These are phyloP conservation scores for Leptographium procerum DNA, from an alignment of 2,329 filamentous ascomycete genomes.

Conservation along the genomic window DNA sequence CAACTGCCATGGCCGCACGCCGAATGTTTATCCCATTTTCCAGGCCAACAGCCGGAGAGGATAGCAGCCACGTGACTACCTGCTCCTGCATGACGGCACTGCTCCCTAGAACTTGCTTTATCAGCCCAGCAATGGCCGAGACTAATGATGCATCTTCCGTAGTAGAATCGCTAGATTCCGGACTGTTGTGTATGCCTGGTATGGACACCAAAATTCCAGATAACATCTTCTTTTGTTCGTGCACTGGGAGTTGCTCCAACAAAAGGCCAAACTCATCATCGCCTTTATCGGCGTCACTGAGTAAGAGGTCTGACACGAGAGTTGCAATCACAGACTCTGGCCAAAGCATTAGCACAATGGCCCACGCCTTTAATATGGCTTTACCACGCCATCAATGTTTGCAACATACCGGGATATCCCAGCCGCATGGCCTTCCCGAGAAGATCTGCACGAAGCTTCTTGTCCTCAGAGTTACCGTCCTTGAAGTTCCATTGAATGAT, in stretches of 20 bases:
- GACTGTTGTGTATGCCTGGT: constrained; percentile 29
- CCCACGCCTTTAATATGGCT: neutral
- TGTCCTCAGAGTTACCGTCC: constrained; percentile 22
- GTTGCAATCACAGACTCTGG: constrained; percentile 30
- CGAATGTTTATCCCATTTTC: constrained; percentile 55
- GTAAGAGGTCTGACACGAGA: constrained; percentile 24
- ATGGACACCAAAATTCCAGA: constrained; percentile 30
- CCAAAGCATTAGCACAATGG: neutral
- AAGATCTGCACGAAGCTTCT: constrained; percentile 33
- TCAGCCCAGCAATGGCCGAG: constrained; percentile 45
- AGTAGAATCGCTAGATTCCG: constrained; percentile 1
- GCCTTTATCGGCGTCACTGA: constrained; percentile 4
- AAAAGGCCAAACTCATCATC: constrained; percentile 19
- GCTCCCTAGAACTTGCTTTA: constrained; percentile 37
- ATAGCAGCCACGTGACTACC: constrained; percentile 54
- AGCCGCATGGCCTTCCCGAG: constrained; percentile 53
- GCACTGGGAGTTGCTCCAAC: constrained; percentile 23
- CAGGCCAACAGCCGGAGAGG: constrained; percentile 51
- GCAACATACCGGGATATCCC: constrained; percentile 56
- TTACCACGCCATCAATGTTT: neutral
- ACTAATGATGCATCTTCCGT: constrained; percentile 24
- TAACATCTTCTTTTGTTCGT: constrained; percentile 33
- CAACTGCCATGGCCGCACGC: constrained; percentile 49
- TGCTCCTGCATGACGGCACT: constrained; percentile 38
- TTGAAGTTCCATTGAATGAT: constrained; percentile 35